Evolutionary conservation across 306 rosid species (phyloP), one percentile per base, ranked within the genome.

Genomic region (Hylodesmum podocarpum): DNA sequence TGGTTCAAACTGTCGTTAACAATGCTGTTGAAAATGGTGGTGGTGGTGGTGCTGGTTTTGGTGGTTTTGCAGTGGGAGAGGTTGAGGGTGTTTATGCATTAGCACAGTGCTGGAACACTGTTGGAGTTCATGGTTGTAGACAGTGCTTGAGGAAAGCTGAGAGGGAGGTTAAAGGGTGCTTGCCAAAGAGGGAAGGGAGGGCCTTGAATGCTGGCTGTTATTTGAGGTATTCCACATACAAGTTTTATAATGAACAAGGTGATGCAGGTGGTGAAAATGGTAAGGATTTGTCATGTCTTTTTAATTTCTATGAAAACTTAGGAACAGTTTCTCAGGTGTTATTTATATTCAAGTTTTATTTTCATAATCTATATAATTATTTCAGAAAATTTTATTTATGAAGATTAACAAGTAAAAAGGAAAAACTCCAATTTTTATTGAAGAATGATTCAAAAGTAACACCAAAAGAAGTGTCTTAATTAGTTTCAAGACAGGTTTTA

Each of bases 141-240:
- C 78, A 34, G 61, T 93, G 98, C 28, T 68, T 93, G 88, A 81
- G 75, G 77, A 87, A 88, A 77, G 98, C 91, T 0, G 88, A 18
- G 3, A 57, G 50, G 55, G 89, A 72, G 1, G 75, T 86, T 0
- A 76, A 49, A 37, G 69, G 70, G 0, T 93, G 98, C 69, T 76
- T 63, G 41, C 86, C 89, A 0, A 83, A 82, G 5, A 89, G 46
- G 12, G 96, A 93, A 83, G 98, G 96, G 34, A 88, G 88, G 75
- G 90, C 84, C 12, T 77, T 93, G 89, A 85, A 87, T 83, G 90
- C 92, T 36, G 98, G 98, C 2, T 93, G 98, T 72, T 93, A 93
- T 72, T 73, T 91, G 90, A 89, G 97, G 31, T 93, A 88, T 66
- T 89, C 98, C 0, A 84, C 96, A 0, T 41, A 50, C 12, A 91